phyloP scores from a whole-genome alignment of 2,329 filamentous ascomycete species.

The Epichloe amarillans region DNA sequence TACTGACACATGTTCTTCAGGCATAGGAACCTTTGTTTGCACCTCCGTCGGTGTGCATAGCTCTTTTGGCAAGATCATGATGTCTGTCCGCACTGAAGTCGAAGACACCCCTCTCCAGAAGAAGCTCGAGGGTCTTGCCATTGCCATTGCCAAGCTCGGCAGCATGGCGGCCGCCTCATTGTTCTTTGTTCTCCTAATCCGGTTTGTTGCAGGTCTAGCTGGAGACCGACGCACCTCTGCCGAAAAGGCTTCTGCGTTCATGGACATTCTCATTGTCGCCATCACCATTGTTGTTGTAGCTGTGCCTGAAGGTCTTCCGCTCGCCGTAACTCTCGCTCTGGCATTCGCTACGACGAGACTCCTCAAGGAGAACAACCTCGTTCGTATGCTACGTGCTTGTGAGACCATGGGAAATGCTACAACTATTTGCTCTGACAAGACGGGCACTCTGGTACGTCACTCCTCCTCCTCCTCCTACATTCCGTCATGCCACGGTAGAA shows the following conservation, averaged over 20 bases:
- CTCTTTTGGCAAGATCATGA: constrained; percentile 40
- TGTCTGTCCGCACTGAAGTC: constrained; percentile 37
- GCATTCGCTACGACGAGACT: constrained; percentile 68
- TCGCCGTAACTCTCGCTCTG: constrained; percentile 62
- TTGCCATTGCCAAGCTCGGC: constrained; percentile 27
- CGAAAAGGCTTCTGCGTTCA: constrained; percentile 64
- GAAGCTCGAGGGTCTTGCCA: constrained; percentile 30
- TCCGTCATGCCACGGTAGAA: background rate
- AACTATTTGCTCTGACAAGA: constrained; percentile 56
- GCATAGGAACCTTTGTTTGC: constrained; percentile 38
- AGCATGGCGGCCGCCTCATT: constrained; percentile 58
- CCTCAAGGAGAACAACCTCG: constrained; percentile 65
- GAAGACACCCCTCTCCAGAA: constrained; percentile 41
- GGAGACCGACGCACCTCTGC: constrained; percentile 40
- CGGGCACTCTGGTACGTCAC: constrained; percentile 35
- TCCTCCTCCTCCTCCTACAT: background rate
- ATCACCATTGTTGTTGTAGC: constrained; percentile 71
- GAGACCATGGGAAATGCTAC: constrained; percentile 74
- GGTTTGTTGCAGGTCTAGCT: constrained; percentile 54
- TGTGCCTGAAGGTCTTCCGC: constrained; percentile 62
- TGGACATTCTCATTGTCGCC: constrained; percentile 65
- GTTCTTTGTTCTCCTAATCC: constrained; percentile 66
- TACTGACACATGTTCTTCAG: constrained; percentile 9
- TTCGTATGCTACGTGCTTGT: constrained; percentile 63
- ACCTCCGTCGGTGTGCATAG: constrained; percentile 44